phyloP scores from a whole-genome alignment of 2,329 filamentous ascomycete genomes.

The Fusarium continuum region DNA sequence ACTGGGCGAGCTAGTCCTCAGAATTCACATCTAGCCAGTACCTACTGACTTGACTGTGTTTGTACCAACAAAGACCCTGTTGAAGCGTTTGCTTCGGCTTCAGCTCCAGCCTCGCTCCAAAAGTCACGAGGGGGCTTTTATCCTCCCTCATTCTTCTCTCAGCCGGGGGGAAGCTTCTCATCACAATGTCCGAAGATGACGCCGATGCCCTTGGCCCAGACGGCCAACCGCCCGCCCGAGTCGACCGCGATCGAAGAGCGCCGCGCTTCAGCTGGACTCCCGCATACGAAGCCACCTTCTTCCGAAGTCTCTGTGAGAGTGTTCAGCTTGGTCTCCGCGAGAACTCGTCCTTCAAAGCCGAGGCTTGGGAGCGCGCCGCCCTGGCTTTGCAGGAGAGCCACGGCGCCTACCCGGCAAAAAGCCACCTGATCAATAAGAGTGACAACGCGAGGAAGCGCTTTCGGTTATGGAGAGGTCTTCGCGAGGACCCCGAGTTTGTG shows the following conservation, averaged over 20 bases:
- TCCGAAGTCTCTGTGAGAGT: constrained; percentile 67
- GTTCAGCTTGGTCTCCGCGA: constrained; percentile 65
- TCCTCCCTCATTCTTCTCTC: not conserved
- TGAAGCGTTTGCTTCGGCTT: constrained; percentile 34
- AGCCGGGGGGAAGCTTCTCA: no score
- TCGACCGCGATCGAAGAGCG: constrained; percentile 54
- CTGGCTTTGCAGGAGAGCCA: constrained; percentile 64
- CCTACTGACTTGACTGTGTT: no score
- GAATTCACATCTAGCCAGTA: not conserved
- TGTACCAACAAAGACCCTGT: constrained; percentile 16
- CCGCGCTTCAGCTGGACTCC: constrained; percentile 69
- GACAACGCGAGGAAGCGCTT: constrained; percentile 71
- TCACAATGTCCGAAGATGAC: constrained; percentile 53
- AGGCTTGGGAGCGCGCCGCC: constrained; percentile 68
- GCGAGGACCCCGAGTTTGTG: constrained; percentile 65
- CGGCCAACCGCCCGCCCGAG: constrained; percentile 46
- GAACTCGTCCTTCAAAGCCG: constrained; percentile 68
- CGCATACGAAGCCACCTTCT: constrained; percentile 68
- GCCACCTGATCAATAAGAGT: constrained; percentile 70
- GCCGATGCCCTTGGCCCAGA: constrained; percentile 50
- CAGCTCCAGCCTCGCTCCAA: constrained; percentile 17
- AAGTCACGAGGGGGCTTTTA: constrained; percentile 16
- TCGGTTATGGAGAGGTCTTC: constrained; percentile 66
- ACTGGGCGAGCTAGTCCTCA: constrained; percentile 22
- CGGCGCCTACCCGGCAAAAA: constrained; percentile 66